Conservation (phyloP, 2,329 filamentous ascomycete species). For the Fusarium pseudonygamai region DNA sequence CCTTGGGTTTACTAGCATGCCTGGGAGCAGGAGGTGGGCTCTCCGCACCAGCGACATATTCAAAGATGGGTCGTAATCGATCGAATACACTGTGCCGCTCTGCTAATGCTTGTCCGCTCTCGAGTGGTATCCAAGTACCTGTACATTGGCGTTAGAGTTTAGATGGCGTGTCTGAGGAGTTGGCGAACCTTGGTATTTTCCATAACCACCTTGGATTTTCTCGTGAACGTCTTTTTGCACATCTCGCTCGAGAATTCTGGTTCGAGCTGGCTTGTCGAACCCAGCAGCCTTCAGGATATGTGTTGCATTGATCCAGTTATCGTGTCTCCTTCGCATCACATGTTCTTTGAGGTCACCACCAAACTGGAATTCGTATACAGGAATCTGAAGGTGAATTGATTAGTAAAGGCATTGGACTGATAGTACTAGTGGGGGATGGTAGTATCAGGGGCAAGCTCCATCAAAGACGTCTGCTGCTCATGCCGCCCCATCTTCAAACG, state of each 20-base stretch:
- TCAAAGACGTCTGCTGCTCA: conserved; percentile 1
- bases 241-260: conserved; percentile 93
- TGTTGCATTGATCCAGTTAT: conserved; percentile 99
- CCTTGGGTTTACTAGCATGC: conserved; percentile 88
- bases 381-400: conserved; percentile 68
- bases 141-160: conserved; percentile 12
- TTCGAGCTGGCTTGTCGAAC: conserved; percentile 95
- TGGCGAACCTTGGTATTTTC: conserved; percentile 89
- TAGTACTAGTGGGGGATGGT: not conserved
- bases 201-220: conserved; percentile 98
- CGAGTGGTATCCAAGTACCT: conserved; percentile 96
- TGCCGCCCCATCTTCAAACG: not conserved
- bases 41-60: conserved; percentile 83
- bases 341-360: conserved; percentile 80
- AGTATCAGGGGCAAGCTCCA: not conserved
- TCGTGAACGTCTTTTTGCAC: conserved; percentile 97
- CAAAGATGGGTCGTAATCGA: conserved; percentile 86
- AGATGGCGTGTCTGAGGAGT: not conserved
- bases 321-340: conserved; percentile 93
- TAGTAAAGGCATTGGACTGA: not conserved
- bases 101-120: conserved; percentile 82
- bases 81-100: conserved; percentile 88
- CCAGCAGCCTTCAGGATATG: conserved; percentile 97
- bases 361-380: conserved; percentile 93
- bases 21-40: conserved; percentile 95